Evolutionary conservation across 345 rosid genomes (phyloP), one percentile per base, ranked within the genome.

Genomic region (Cardamine chenopodiifolia): DNA sequence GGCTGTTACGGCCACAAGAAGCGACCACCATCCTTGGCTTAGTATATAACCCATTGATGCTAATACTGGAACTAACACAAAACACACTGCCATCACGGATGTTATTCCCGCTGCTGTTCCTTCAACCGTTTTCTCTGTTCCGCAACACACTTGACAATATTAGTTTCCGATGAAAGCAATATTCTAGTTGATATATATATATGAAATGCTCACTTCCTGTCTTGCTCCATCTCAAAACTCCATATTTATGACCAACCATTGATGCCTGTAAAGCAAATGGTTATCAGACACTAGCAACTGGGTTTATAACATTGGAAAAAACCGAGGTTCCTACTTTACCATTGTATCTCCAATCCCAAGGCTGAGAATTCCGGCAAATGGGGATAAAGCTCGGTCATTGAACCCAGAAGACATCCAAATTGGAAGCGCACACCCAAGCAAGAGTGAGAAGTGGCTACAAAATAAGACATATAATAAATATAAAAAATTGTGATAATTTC

Each of bases 101-200:
- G 90, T 84, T 79, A 94, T 88, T 45, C 98, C 97, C 45, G 98
- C 97, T 37, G 97, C 98, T 73, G 98, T 94, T 62, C 98, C 98
- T 81, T 94, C 98, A 39, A 90, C 80, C 4, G 98, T 94, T 90
- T 91, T 94, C 85, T 94, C 97, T 94, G 83, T 75, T 62, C 70
- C 45, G 34, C 39, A 12, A 64, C 9, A 11, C 47, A 57, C 20
- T 50, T 28, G 26, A 58, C 42, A 17, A 14, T 28, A 28, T 66
- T 74, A 66, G 72, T 66, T 35, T 48, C 60, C 1, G 8, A 37
- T 14, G 3, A 66, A 47, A 56, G 23, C 52, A 47, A 29, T 10
- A 9, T n/a, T n/a, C n/a, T n/a, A n/a, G n/a, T n/a, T n/a, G n/a
- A n/a, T n/a, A n/a, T n/a, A n/a, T n/a, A n/a, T n/a, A n/a, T n/a